Evolutionary conservation across 23 red algal genomes (phyloP), one percentile per base, ranked within the genome.

Genomic region (Gracilariopsis chorda): DNA sequence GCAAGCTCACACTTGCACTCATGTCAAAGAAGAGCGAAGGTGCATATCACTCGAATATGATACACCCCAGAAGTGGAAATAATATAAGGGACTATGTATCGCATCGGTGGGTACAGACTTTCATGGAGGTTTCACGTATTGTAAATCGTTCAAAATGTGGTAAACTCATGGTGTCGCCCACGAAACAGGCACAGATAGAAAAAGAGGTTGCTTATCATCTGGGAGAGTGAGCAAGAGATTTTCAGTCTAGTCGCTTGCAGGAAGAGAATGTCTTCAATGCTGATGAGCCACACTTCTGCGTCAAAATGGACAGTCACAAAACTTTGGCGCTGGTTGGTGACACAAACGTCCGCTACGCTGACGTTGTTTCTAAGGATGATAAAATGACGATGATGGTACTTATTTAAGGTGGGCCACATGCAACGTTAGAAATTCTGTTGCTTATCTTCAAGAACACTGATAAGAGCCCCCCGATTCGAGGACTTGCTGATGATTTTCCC

Each of bases 261-360:
- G 86, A 90, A 44, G 44, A 90, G 20, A 29, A 65, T 39, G 64
- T 90, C 17, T 51, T 0, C 37, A 90, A 79, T 46, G 74, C 56
- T 36, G 71, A 90, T 41, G 58, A 90, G 44, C 1, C 86, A n/a
- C 25, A 56, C 30, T 90, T 90, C 51, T 10, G 48, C 8, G 34
- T 90, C 35, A 65, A 90, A 20, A 78, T 90, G 73, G 52, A 90
- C 59, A 68, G 48, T 0, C n/a, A 71, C n/a, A 90, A 80, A 46
- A 67, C 69, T 13, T 55, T 90, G 7, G 86, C 48, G 43, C 56
- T 80, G 33, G 59, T 48, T 42, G 72, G 85, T 23, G 33, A 78
- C 33, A 52, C 0, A 19, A 42, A 77, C 27, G 72, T 90, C 20
- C 51, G 48, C 25, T 80, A 70, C 57, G 71, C 72, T 23, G 73